Evolutionary conservation across 257 asterid species (phyloP).

Genomic region (Cruciata laevipes): DNA sequence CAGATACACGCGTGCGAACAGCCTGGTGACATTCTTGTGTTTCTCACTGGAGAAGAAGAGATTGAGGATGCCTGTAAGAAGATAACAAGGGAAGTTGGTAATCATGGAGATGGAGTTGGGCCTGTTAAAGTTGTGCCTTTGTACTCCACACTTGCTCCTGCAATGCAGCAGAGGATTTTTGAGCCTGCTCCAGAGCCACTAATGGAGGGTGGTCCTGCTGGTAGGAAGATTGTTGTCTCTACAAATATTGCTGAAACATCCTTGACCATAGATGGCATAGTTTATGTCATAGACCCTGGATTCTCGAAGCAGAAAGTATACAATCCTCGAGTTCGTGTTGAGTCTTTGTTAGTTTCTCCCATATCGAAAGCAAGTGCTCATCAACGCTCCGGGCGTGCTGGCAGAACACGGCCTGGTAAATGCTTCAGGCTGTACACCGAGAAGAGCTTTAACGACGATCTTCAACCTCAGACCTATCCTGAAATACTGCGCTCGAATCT

Average conservation of each 20-base stretch:
- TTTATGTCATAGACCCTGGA: conserved; percentile 96
- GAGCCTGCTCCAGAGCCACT: conserved; percentile 92
- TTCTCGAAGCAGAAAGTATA: conserved; percentile 90
- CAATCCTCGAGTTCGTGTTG: conserved; percentile 90
- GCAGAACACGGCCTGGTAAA: conserved; percentile 97
- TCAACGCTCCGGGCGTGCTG: conserved; percentile 98
- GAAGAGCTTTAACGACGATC: conserved; percentile 79
- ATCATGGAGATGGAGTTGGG: conserved; percentile 85
- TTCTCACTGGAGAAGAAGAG: conserved; percentile 97
- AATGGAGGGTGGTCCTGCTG: conserved; percentile 86
- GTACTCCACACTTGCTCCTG: conserved; percentile 94
- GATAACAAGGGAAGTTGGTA: conserved; percentile 62
- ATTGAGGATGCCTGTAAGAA: conserved; percentile 96
- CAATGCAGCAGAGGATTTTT: conserved; percentile 96
- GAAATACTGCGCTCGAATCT: conserved; percentile 87
- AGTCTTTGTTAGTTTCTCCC: conserved; percentile 94
- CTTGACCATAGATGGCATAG: conserved; percentile 94
- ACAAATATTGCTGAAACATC: conserved; percentile 98
- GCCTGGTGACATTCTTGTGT: conserved; percentile 91
- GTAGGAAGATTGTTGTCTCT: conserved; percentile 94
- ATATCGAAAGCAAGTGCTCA: conserved; percentile 99
- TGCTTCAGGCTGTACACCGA: conserved; percentile 94
- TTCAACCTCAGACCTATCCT: conserved; percentile 89
- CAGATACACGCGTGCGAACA: conserved; percentile 85
- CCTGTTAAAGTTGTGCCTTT: conserved; percentile 81